A percentile compares a stretch with the other conserved stretches of the same genome.
Conservation (phyloP, 441 rosid species). For the Theobroma grandiflorum region DNA sequence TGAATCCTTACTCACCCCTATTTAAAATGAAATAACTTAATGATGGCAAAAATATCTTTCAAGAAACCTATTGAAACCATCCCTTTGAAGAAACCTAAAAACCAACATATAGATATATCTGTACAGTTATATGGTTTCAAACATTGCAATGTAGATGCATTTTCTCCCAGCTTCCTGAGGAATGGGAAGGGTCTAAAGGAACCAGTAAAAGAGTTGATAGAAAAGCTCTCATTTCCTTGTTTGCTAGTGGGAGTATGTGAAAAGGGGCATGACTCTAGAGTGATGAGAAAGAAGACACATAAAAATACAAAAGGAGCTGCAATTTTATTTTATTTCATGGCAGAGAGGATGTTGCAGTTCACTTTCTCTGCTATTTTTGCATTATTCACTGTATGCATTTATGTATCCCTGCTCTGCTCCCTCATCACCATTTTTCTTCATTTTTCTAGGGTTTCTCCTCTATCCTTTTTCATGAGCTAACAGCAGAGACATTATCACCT, state of each 20-base stretch:
- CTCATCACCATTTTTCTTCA: neutral
- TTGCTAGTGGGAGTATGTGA: neutral
- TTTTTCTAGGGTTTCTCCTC: constrained; percentile 17
- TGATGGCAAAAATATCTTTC: too few relatives aligned
- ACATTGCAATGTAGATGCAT: neutral
- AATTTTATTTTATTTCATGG: constrained; percentile 4
- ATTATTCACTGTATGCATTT: constrained; percentile 21
- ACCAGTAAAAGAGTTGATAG: neutral
- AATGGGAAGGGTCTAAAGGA: neutral
- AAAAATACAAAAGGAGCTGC: neutral
- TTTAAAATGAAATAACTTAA: too few relatives aligned
- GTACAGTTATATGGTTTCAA: neutral
- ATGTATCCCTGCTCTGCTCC: neutral
- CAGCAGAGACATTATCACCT: neutral
- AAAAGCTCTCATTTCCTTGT: neutral
- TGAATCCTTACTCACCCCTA: too few relatives aligned
- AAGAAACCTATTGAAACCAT: too few relatives aligned
- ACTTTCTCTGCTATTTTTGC: constrained; percentile 27
- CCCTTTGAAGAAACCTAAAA: too few relatives aligned
- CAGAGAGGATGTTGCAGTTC: constrained; percentile 23
- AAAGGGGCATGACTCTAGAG: neutral
- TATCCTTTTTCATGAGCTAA: neutral
- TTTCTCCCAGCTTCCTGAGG: neutral
- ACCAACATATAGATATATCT: neutral
- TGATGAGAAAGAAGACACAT: neutral